phyloP scores from a whole-genome alignment of 768 basidiomycete species.

The Wakefieldia striispora region DNA sequence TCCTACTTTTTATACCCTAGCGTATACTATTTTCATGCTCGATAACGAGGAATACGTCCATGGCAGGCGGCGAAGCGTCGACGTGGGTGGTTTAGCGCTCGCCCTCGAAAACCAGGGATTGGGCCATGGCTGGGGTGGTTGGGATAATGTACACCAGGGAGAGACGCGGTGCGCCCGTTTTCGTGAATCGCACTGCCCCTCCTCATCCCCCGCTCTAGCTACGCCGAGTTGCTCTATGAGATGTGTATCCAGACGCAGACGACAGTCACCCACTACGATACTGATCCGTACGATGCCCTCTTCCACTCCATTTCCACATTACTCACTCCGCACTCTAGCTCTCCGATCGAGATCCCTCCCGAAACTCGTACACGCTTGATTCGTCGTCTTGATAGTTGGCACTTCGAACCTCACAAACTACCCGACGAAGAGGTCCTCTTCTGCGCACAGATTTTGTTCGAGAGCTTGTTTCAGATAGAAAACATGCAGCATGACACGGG shows the following conservation, averaged over 20 bases:
- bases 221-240: constrained; percentile 80
- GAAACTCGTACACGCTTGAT: constrained; percentile 64
- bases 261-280: constrained; percentile 56
- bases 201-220: constrained; percentile 38
- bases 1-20: neutral
- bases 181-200: constrained; percentile 1
- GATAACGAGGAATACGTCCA: constrained; percentile 28
- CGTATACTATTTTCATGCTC: constrained; percentile 18
- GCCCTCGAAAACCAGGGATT: constrained; percentile 62
- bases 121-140: constrained; percentile 71
- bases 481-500: constrained; percentile 62
- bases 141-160: constrained; percentile 48
- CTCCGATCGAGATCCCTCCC: constrained; percentile 46
- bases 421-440: constrained; percentile 79
- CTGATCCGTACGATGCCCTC: constrained; percentile 22
- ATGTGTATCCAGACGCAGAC: constrained; percentile 81
- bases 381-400: constrained; percentile 70
- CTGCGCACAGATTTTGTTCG: constrained; percentile 85
- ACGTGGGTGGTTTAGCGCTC: constrained; percentile 84
- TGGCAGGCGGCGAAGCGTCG: constrained; percentile 71
- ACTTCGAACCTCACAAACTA: constrained; percentile 86
- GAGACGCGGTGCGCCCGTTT: constrained; percentile 45
- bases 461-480: constrained; percentile 76
- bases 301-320: neutral
- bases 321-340: constrained; percentile 33